Conservation (phyloP, 1,284 basidiomycete species). For the Lignosus rhinocerotis region DNA sequence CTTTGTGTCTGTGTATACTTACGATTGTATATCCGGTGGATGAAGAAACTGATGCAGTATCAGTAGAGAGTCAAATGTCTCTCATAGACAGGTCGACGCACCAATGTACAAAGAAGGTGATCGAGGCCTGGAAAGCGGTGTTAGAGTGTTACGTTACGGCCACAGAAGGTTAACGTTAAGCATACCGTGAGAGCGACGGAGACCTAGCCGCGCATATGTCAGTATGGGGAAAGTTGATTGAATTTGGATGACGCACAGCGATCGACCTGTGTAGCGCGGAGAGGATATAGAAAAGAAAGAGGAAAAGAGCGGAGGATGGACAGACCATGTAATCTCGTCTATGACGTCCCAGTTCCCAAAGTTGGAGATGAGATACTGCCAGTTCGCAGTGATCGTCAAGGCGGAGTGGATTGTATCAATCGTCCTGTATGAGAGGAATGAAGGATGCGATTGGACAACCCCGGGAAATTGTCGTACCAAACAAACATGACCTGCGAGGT, state of each 20-base stretch:
- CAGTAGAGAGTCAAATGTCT: neutral
- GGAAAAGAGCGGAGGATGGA: conserved; percentile 20
- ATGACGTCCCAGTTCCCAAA: conserved; percentile 18
- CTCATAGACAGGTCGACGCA: conserved; percentile 6
- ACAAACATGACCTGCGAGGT: conserved; percentile 16
- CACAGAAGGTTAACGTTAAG: conserved; percentile 32
- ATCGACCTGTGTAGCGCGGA: conserved; percentile 7
- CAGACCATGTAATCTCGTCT: conserved; percentile 19
- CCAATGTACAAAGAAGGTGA: conserved; percentile 23
- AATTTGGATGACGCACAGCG: conserved; percentile 8
- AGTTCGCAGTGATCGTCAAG: conserved; percentile 18
- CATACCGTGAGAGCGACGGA: conserved; percentile 18
- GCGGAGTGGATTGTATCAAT: conserved; percentile 18
- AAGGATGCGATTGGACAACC: neutral
- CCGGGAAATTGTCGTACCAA: conserved; percentile 11
- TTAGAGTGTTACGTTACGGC: conserved; percentile 25
- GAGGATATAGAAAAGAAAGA: conserved; percentile 32
- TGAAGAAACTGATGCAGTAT: conserved; percentile 18
- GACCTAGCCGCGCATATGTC: conserved; percentile 18
- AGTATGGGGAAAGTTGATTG: conserved; percentile 11
- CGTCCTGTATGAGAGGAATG: conserved; percentile 7
- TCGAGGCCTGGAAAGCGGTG: conserved; percentile 5
- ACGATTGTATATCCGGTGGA: conserved; percentile 23
- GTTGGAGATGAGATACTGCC: conserved; percentile 19
- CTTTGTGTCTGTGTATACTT: neutral